Conservation (phyloP, 78 protist genomes). For the Capsaspora owczarzaki region DNA sequence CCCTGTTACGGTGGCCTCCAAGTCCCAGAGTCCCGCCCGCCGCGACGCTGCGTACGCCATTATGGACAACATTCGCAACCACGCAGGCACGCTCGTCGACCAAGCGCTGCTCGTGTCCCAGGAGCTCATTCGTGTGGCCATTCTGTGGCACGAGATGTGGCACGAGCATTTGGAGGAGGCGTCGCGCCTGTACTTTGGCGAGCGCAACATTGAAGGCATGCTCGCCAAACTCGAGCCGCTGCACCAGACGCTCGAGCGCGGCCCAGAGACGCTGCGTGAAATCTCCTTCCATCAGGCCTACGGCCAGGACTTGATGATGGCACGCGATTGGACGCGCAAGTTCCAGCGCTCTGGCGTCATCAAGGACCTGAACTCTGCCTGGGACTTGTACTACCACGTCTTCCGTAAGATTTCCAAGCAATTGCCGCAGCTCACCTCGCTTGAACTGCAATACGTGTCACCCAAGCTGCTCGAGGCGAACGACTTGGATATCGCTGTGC, state of each 20-base stretch:
- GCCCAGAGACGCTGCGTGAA: slow-evolving; percentile 88
- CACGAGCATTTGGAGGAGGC: slow-evolving; percentile 97
- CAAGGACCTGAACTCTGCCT: slow-evolving; percentile 81
- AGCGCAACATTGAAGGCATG: slow-evolving; percentile 78
- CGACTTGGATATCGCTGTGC: slow-evolving; percentile 90
- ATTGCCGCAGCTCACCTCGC: slow-evolving; percentile 68
- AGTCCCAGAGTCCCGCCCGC: slow-evolving; percentile 43
- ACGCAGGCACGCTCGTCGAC: slow-evolving; percentile 46
- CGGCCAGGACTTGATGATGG: slow-evolving; percentile 84
- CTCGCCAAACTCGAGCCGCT: slow-evolving; percentile 75
- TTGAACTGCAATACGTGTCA: slow-evolving; percentile 85
- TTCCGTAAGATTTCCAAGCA: slow-evolving; percentile 83
- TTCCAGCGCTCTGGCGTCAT: slow-evolving; percentile 47
- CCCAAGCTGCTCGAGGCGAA: slow-evolving; percentile 57
- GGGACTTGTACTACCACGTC: slow-evolving; percentile 93
- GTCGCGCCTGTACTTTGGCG: slow-evolving; percentile 78
- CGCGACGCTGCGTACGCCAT: slow-evolving; percentile 53
- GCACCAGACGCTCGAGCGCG: slow-evolving; percentile 73
- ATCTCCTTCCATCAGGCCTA: slow-evolving; percentile 73
- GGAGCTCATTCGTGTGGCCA: slow-evolving; percentile 95
- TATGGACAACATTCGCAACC: slow-evolving; percentile 53
- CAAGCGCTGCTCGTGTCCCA: slow-evolving; percentile 80
- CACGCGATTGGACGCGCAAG: slow-evolving; percentile 65
- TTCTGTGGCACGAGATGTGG: slow-evolving; percentile 97
- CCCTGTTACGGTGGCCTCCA: slow-evolving; percentile 93